Evolutionary conservation across 1,139 yeast species (phyloP).

Genomic region (Ogataea hybrid): DNA sequence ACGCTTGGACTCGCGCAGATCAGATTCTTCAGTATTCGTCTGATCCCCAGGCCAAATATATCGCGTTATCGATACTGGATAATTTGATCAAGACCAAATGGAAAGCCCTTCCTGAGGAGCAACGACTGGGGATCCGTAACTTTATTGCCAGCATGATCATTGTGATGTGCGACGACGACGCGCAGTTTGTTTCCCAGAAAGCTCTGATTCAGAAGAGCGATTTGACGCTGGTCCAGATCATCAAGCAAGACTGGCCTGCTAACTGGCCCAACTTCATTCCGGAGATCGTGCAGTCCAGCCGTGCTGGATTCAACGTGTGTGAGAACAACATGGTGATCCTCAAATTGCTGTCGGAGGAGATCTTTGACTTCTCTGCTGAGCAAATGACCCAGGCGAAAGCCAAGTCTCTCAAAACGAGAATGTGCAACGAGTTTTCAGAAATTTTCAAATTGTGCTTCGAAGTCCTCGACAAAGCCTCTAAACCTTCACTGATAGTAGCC

Average conservation of each 20-base stretch:
- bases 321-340: slow-evolving; percentile 95
- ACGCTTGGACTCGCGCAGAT: slow-evolving; percentile 95
- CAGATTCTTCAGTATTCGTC: slow-evolving; percentile 75
- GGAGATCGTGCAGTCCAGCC: slow-evolving; percentile 81
- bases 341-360: slow-evolving; percentile 88
- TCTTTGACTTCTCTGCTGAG: slow-evolving; percentile 90
- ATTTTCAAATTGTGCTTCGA: slow-evolving; percentile 92
- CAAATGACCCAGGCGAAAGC: slow-evolving; percentile 97
- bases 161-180: slow-evolving; percentile 83
- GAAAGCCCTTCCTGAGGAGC: slow-evolving; percentile 88
- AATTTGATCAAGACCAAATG: slow-evolving; percentile 88
- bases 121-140: slow-evolving; percentile 85
- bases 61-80: slow-evolving; percentile 87
- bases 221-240: slow-evolving; percentile 86
- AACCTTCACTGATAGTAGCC: slow-evolving; percentile 78
- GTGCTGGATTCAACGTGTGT: slow-evolving; percentile 88
- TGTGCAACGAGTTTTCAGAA: slow-evolving; percentile 89
- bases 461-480: slow-evolving; percentile 83
- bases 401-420: slow-evolving; percentile 71
- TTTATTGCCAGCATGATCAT: slow-evolving; percentile 93
- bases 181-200: slow-evolving; percentile 69
- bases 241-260: slow-evolving; percentile 98
- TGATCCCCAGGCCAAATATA: slow-evolving; percentile 86
- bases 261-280: slow-evolving; percentile 98
- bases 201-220: slow-evolving; percentile 92